Conservation (phyloP, 495 filamentous ascomycete genomes). For the Jackrogersella minutella region DNA sequence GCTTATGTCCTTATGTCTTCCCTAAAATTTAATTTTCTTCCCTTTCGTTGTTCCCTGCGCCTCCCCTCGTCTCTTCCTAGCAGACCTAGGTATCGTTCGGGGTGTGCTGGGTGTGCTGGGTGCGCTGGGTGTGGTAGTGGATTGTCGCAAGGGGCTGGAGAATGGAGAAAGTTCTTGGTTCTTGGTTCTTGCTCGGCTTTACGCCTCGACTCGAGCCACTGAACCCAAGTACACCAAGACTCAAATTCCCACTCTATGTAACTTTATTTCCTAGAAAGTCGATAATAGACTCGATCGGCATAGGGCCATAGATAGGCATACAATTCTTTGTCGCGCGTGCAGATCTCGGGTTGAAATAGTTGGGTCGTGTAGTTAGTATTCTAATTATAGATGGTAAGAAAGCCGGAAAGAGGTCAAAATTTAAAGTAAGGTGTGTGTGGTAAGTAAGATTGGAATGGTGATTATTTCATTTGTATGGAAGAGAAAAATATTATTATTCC, state of each 20-base stretch:
- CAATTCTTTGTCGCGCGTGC: constrained; percentile 9
- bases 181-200: constrained; percentile 11
- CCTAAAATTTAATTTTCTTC: constrained; percentile 25
- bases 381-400: constrained; percentile 29
- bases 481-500: constrained; percentile 7
- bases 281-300: constrained; percentile 11
- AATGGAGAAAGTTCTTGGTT: constrained; percentile 20
- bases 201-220: constrained; percentile 31
- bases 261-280: constrained; percentile 35
- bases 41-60: constrained; percentile 15
- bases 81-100: no score
- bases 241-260: constrained; percentile 19
- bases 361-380: constrained; percentile 14
- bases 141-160: constrained; percentile 40
- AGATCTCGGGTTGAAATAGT: constrained; percentile 38
- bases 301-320: constrained; percentile 18
- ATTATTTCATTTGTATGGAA: neutral
- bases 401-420: neutral
- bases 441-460: constrained; percentile 1
- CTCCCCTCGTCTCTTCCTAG: constrained; percentile 2
- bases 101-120: no score
- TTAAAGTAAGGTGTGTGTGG: neutral
- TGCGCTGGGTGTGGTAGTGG: constrained; percentile 6
- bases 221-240: no score
- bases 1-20: neutral